A percentile compares a stretch with the other conserved stretches of the same genome.
These are phyloP conservation scores for Aspergillus taichungensis DNA, from an alignment of 495 filamentous ascomycete genomes.

Conservation along the genomic window DNA sequence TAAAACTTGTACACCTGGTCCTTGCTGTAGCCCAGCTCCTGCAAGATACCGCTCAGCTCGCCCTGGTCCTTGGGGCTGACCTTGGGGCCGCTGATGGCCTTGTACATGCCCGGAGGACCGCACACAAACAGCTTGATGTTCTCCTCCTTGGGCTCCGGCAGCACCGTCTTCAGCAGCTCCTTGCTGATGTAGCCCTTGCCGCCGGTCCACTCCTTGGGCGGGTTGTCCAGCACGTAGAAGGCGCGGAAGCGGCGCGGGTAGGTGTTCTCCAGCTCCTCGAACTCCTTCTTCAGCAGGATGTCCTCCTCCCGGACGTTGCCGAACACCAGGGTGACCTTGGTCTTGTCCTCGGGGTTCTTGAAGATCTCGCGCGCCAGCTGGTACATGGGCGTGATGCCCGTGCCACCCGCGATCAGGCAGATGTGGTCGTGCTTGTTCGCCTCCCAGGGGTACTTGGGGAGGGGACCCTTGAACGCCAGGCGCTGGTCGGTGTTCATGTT, in stretches of 20 bases:
- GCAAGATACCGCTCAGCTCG: slow-evolving; percentile 72
- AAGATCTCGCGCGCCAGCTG: slow-evolving; percentile 82
- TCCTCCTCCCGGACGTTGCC: slow-evolving; percentile 81
- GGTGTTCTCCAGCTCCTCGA: slow-evolving; percentile 75
- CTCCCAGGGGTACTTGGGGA: slow-evolving; percentile 88
- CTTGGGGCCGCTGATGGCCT: slow-evolving; percentile 83
- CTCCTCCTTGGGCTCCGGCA: slow-evolving; percentile 79
- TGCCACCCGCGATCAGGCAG: slow-evolving; percentile 86
- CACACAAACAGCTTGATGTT: slow-evolving; percentile 93
- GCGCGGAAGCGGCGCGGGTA: slow-evolving; percentile 89
- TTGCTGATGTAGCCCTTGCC: slow-evolving; percentile 73
- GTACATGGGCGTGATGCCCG: slow-evolving; percentile 90
- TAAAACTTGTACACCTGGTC: slow-evolving; percentile 99
- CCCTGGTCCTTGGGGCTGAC: slow-evolving; percentile 86
- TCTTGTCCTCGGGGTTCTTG: slow-evolving; percentile 91
- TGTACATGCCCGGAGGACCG: slow-evolving; percentile 88
- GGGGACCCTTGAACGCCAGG: slow-evolving; percentile 86
- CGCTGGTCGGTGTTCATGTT: slow-evolving; percentile 67
- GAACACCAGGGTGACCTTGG: slow-evolving; percentile 90
- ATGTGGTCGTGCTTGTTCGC: slow-evolving; percentile 94
- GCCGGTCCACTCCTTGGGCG: slow-evolving; percentile 71
- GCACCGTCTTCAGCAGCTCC: slow-evolving; percentile 83
- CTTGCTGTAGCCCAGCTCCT: slow-evolving; percentile 82
- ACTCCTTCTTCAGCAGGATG: slow-evolving; percentile 78
- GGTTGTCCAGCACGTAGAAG: slow-evolving; percentile 82